Evolutionary conservation across 371 early-diverging fungal species (phyloP).

Genomic region (Choanephora cucurbitarum): DNA sequence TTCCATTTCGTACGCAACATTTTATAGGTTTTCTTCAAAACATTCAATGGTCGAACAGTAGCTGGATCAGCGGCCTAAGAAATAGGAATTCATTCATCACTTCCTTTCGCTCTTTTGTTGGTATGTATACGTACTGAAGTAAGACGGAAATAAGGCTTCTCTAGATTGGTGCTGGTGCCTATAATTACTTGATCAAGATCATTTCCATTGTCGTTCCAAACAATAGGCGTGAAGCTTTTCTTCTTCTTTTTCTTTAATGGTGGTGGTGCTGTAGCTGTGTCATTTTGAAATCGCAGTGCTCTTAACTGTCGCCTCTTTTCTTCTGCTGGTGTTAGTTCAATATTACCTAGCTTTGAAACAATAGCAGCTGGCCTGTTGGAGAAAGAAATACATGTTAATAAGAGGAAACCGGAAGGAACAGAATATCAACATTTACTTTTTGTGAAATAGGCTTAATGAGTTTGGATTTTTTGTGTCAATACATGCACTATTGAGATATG

Average conservation of each 20-base stretch:
- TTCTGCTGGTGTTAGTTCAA: slow-evolving; percentile 23
- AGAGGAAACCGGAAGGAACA: too few species aligned
- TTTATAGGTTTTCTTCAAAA: slow-evolving; percentile 76
- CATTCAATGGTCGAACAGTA: slow-evolving; percentile 81
- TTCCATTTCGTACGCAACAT: slow-evolving; percentile 78
- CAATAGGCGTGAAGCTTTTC: slow-evolving; percentile 13
- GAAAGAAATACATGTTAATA: neutral
- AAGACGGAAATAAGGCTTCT: slow-evolving; percentile 85
- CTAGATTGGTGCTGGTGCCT: slow-evolving; percentile 82
- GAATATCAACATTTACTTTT: too few species aligned
- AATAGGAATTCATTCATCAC: neutral
- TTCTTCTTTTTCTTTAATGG: slow-evolving; percentile 12
- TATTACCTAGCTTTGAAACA: slow-evolving; percentile 13
- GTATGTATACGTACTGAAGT: slow-evolving; percentile 65
- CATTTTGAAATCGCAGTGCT: slow-evolving; percentile 28
- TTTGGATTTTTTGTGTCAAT: slow-evolving; percentile 16
- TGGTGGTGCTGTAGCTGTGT: slow-evolving; percentile 6
- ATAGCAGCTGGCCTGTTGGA: neutral
- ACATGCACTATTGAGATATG: slow-evolving; percentile 12
- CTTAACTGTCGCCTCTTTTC: slow-evolving; percentile 15
- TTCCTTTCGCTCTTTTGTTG: neutral
- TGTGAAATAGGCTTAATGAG: slow-evolving; percentile 3
- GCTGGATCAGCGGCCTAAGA: slow-evolving; percentile 85
- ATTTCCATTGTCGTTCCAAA: slow-evolving; percentile 8
- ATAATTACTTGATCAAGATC: slow-evolving; percentile 58